Base-by-base conservation (phyloP, 371 early-diverging fungal genomes). In the Actinomortierella ambigua region DNA sequence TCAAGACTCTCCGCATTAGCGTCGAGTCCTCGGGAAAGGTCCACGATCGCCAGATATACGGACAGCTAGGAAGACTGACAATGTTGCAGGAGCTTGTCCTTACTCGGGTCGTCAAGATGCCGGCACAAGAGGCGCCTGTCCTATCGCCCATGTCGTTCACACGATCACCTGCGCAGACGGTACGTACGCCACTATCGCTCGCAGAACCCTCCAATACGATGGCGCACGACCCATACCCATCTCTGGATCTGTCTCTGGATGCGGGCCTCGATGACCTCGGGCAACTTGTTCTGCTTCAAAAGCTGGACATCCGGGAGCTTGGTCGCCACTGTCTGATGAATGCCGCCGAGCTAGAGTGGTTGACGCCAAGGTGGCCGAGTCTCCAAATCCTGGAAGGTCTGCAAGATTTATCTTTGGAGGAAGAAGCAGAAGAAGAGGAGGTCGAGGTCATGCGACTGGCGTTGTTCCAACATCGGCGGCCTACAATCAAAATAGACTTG, bases 251-350 rank as follows among this genome's bases (percentile, higher is more conserved):
- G 53, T 61, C 62, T 1, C 40, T 68, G 0, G n/a, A 40, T 0
- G 41, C 48, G 6, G 68, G 68, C 3, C 26, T 68, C 51, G 40
- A 46, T 3, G 39, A 68, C 20, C 55, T 68, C 2, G 62, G 54
- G 20, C 40, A 41, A 39, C 39, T 68, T 15, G 26, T 43, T 8
- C 14, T 28, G 13, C 51, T 68, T 0, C 46, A 48, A 53, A 17
- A 23, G 9, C 14, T 68, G 50, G 43, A 61, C n/a, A 4, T 68
- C 11, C 26, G 40, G 2, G 50, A 40, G 8, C 47, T 68, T 29
- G 68, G 62, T 13, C 55, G 58, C 1, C 68, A 68, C 24, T 29
- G 39, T 24, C 55, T 68, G n/a, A 53, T 50, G 14, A 20, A 62
- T 13, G 26, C 39, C 0, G 39, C 47, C 1, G 68, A 68, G 47